Percentiles rank a stretch among this genome's conserved stretches.
phyloP scores from a whole-genome alignment of 2,329 filamentous ascomycete genomes.

The Trichophyton benhamiae region DNA sequence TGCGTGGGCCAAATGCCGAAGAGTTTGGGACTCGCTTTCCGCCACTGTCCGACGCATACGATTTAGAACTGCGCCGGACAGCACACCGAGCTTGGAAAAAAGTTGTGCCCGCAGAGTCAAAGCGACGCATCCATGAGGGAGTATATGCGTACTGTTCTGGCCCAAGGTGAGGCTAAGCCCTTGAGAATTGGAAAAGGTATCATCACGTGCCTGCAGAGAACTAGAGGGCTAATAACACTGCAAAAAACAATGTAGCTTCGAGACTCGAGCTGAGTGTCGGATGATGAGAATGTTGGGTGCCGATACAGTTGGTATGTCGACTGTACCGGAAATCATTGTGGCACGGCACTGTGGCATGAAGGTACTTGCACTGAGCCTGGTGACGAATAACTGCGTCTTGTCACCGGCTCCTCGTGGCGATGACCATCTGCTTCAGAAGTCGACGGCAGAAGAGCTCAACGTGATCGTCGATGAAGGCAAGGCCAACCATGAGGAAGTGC shows the following conservation, averaged over 20 bases:
- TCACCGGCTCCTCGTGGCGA: constrained; percentile 48
- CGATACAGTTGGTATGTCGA: constrained; percentile 61
- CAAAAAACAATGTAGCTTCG: constrained; percentile 36
- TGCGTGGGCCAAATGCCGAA: constrained; percentile 50
- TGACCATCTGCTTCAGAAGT: constrained; percentile 40
- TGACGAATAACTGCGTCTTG: constrained; percentile 53
- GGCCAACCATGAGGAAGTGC: constrained; percentile 53
- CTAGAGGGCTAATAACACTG: not conserved
- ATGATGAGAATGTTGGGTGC: constrained; percentile 49
- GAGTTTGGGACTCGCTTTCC: constrained; percentile 53
- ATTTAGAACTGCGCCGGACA: constrained; percentile 46
- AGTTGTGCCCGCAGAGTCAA: constrained; percentile 33
- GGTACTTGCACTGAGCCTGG: constrained; percentile 52
- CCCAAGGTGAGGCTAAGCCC: constrained; percentile 38
- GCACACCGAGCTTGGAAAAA: constrained; percentile 47
- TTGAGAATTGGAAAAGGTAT: no score
- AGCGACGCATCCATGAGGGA: constrained; percentile 48
- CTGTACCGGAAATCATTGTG: constrained; percentile 55
- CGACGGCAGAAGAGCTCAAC: constrained; percentile 41
- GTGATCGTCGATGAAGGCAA: constrained; percentile 46
- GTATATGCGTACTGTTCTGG: constrained; percentile 55
- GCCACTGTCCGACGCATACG: constrained; percentile 53
- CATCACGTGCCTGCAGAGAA: not conserved
- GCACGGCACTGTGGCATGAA: constrained; percentile 52
- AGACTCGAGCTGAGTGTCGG: constrained; percentile 53